A percentile compares a stretch with the other conserved stretches of the same genome.
Conservation (phyloP, 2,329 filamentous ascomycete genomes). For the Aspergillus japonicus region DNA sequence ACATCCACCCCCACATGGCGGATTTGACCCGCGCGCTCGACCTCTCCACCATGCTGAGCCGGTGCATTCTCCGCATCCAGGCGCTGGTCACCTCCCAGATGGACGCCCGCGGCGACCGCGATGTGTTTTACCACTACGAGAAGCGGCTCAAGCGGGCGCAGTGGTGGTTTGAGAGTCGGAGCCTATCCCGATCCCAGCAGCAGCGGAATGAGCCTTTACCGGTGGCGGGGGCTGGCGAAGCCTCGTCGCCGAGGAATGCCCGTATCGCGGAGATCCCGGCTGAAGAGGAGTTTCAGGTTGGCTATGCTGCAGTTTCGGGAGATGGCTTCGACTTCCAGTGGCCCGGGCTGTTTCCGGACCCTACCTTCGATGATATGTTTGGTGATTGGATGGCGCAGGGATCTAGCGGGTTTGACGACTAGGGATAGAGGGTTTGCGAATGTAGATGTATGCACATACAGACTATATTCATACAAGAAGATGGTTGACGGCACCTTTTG, state of each 20-base stretch:
- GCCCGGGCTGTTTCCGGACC: not conserved
- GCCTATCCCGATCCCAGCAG: not conserved
- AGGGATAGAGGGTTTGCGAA: no score
- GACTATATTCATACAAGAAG: no score
- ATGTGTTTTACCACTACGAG: slow-evolving; percentile 11
- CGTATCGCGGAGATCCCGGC: no score
- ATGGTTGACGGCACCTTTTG: no score
- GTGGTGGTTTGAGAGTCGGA: slow-evolving; percentile 7
- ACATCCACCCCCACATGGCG: not conserved
- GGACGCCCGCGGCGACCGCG: slow-evolving; percentile 7
- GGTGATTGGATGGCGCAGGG: slow-evolving; percentile 5
- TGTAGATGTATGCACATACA: no score
- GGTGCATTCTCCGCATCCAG: slow-evolving; percentile 13
- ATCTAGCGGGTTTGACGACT: no score
- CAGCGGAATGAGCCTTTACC: no score
- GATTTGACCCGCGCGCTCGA: slow-evolving; percentile 8
- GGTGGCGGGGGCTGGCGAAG: no score
- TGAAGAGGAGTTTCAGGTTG: no score
- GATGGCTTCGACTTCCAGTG: not conserved
- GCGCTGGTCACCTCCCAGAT: slow-evolving; percentile 4
- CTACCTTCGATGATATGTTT: slow-evolving; percentile 6
- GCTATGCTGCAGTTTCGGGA: not conserved
- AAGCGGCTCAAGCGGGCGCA: slow-evolving; percentile 8
- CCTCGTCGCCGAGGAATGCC: no score
- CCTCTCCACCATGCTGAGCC: slow-evolving; percentile 5